These are phyloP conservation scores for Hanseniaspora jakobsenii DNA, from an alignment of 805 yeast species.

Conservation along the genomic window DNA sequence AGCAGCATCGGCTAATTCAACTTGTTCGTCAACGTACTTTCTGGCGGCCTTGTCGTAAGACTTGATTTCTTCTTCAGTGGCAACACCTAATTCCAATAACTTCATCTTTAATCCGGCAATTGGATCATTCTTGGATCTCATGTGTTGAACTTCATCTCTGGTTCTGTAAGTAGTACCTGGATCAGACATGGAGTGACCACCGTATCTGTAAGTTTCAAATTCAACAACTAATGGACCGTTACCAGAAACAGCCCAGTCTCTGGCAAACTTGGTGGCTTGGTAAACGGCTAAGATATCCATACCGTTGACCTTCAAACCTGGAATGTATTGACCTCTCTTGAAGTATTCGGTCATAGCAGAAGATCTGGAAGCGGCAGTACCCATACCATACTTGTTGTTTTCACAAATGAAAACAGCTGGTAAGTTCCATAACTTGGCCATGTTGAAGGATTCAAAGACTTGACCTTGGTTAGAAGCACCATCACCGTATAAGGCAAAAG, in stretches of 20 bases:
- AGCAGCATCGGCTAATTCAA: constrained; percentile 81
- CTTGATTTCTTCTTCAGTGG: constrained; percentile 91
- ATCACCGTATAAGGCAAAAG: constrained; percentile 90
- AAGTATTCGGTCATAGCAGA: constrained; percentile 93
- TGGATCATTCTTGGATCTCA: constrained; percentile 97
- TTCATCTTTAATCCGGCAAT: constrained; percentile 89
- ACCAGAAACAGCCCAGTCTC: constrained; percentile 86
- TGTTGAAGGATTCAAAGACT: constrained; percentile 93
- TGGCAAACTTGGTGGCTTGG: constrained; percentile 93
- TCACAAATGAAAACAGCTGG: constrained; percentile 94
- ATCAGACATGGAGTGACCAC: constrained; percentile 99
- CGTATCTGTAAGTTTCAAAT: constrained; percentile 97
- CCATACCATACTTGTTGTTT: constrained; percentile 99
- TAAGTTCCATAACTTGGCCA: constrained; percentile 97
- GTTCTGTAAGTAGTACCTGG: constrained; percentile 99
- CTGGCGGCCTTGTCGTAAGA: constrained; percentile 92
- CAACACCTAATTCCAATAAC: constrained; percentile 68
- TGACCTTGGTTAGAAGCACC: constrained; percentile 99
- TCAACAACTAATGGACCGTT: constrained; percentile 94
- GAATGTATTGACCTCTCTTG: constrained; percentile 98
- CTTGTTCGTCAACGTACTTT: constrained; percentile 88
- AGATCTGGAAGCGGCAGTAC: constrained; percentile 93
- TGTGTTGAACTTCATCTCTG: constrained; percentile 98
- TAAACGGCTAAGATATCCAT: constrained; percentile 93
- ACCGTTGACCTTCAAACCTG: constrained; percentile 96